These are phyloP conservation scores for Apiospora hydei DNA, from an alignment of 2,329 filamentous ascomycete genomes.

Conservation along the genomic window DNA sequence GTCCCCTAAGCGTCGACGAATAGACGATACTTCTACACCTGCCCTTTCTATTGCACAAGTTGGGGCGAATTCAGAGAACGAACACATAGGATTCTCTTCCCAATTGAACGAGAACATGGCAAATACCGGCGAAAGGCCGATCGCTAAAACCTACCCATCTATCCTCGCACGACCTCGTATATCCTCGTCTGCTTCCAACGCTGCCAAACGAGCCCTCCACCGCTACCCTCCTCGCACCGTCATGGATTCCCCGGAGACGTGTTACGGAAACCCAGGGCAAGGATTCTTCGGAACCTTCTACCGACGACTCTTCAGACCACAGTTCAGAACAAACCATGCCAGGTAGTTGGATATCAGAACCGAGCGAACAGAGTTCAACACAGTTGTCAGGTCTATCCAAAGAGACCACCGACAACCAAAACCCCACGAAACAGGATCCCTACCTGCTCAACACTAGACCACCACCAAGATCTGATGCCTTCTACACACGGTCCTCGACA, in stretches of 20 bases:
- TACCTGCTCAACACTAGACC: neutral
- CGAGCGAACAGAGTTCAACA: neutral
- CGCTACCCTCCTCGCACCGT: conserved; percentile 6
- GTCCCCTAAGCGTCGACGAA: conserved; percentile 23
- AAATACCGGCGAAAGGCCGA: neutral
- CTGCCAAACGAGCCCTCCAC: conserved; percentile 1
- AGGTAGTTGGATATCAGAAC: neutral
- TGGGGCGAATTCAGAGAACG: neutral
- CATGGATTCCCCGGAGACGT: conserved; percentile 3
- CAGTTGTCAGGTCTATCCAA: neutral
- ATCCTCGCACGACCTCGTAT: neutral
- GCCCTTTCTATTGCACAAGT: neutral
- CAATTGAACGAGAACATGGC: conserved; percentile 21
- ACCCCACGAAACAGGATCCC: neutral
- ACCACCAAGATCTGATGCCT: neutral
- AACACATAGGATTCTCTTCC: neutral
- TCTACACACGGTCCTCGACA: neutral
- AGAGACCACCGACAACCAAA: neutral
- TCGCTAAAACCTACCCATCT: too few species aligned
- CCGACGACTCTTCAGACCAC: neutral
- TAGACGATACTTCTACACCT: conserved; percentile 8
- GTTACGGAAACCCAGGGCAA: neutral
- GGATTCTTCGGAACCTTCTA: neutral
- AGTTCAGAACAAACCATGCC: neutral
- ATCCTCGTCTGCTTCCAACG: neutral